A percentile compares a stretch with the other conserved stretches of the same genome.
phyloP scores from a whole-genome alignment of 164 flowering plant genomes.

The Tetrastigma voinierianum region DNA sequence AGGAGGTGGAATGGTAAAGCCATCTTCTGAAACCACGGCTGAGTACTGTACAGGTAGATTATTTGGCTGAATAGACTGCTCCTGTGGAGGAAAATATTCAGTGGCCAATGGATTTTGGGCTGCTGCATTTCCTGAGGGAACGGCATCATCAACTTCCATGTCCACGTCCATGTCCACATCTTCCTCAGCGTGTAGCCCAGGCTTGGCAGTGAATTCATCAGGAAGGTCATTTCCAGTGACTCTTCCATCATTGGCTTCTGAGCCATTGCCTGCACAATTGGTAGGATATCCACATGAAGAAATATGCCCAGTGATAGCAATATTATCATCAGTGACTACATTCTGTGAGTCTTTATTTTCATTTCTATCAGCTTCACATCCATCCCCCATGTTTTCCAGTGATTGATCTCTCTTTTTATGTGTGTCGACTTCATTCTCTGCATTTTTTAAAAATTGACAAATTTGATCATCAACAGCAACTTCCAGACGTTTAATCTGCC shows the following conservation, averaged over 20 bases:
- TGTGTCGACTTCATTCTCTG: slow-evolving; percentile 23
- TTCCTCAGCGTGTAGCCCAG: slow-evolving; percentile 34
- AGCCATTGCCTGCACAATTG: slow-evolving; percentile 8
- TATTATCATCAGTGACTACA: slow-evolving; percentile 1
- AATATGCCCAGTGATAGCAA: slow-evolving; percentile 7
- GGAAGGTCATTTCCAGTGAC: slow-evolving; percentile 14
- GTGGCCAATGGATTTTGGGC: slow-evolving; percentile 15
- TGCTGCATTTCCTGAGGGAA: slow-evolving; percentile 19
- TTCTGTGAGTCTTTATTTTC: slow-evolving; percentile 8
- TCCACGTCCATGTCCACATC: slow-evolving; percentile 96
- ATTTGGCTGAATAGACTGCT: slow-evolving; percentile 23
- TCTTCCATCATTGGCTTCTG: slow-evolving; percentile 14
- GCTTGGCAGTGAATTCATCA: slow-evolving; percentile 15
- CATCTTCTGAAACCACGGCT: slow-evolving; percentile 24
- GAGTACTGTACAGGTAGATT: slow-evolving; percentile 21
- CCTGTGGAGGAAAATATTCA: slow-evolving; percentile 14
- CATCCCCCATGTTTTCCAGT: slow-evolving; percentile 15
- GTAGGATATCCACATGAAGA: slow-evolving; percentile 18
- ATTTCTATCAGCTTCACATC: slow-evolving; percentile 22
- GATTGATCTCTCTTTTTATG: slow-evolving; percentile 14
- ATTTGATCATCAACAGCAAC: slow-evolving; percentile 35
- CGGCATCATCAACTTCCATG: slow-evolving; percentile 88
- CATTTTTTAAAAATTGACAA: slow-evolving; percentile 27
- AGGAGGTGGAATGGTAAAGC: slow-evolving; percentile 53
- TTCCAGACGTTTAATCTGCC: slow-evolving; percentile 59